Percentiles rank a stretch among this genome's conserved stretches.
phyloP scores from a whole-genome alignment of 768 basidiomycete genomes.

The Boletus subcaerulescens region DNA sequence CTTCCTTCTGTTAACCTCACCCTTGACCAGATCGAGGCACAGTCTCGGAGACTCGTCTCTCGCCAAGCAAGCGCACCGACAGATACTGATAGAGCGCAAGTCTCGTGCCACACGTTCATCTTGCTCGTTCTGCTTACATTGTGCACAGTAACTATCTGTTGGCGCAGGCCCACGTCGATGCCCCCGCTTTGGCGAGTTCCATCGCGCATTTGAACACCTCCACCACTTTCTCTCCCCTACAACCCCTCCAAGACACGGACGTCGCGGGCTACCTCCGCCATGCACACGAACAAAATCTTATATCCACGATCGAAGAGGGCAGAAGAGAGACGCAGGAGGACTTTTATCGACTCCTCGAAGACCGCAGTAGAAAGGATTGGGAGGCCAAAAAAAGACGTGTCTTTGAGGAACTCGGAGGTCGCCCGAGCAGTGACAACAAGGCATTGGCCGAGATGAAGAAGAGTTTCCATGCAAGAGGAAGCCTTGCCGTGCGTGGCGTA shows the following conservation, averaged over 20 bases:
- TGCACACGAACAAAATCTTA: constrained; percentile 91
- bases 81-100: constrained; percentile 75
- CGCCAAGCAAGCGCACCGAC: constrained; percentile 60
- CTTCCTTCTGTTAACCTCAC: constrained; percentile 87
- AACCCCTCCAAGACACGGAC: constrained; percentile 91
- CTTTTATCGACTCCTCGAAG: constrained; percentile 79
- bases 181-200: constrained; percentile 77
- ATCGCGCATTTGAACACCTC: constrained; percentile 82
- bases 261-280: constrained; percentile 93
- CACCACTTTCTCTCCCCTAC: constrained; percentile 83
- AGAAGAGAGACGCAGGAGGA: constrained; percentile 80
- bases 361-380: constrained; percentile 77
- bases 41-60: constrained; percentile 80
- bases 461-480: constrained; percentile 55
- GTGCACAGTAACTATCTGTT: constrained; percentile 77
- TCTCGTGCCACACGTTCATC: constrained; percentile 9
- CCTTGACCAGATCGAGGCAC: constrained; percentile 92
- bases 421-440: constrained; percentile 52
- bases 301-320: constrained; percentile 90
- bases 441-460: constrained; percentile 60
- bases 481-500: constrained; percentile 44
- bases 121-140: constrained; percentile 6
- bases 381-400: constrained; percentile 86
- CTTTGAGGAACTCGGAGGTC: constrained; percentile 84
- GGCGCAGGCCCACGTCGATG: constrained; percentile 92